These are phyloP conservation scores for Fusarium phyllophilum DNA, from an alignment of 2,329 filamentous ascomycete species.

Conservation along the genomic window DNA sequence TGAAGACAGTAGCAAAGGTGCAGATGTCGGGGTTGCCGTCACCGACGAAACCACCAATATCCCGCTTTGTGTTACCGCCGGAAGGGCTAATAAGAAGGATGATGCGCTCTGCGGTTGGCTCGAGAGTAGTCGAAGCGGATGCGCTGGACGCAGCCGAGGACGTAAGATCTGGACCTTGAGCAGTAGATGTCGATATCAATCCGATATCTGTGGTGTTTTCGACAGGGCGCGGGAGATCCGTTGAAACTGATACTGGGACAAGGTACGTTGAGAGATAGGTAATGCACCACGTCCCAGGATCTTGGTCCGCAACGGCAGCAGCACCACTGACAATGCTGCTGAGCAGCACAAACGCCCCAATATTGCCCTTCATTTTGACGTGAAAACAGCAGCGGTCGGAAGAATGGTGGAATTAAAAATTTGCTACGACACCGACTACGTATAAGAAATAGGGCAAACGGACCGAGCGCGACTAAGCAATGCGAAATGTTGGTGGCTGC, in stretches of 20 bases:
- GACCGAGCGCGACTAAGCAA: not conserved
- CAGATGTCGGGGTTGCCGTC: not conserved
- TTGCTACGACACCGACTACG: too few species aligned
- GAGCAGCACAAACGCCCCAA: not conserved
- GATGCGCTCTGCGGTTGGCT: not conserved
- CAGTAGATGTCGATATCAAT: not conserved
- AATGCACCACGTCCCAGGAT: not conserved
- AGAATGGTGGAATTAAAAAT: accelerated
- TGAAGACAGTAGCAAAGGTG: not conserved
- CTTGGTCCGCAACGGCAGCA: not conserved
- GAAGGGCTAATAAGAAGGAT: not conserved
- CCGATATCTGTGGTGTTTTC: not conserved
- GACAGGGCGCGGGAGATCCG: not conserved
- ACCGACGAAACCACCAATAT: not conserved
- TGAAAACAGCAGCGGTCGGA: not conserved
- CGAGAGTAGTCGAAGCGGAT: not conserved
- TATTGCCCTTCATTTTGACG: not conserved
- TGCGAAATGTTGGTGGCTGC: not conserved
- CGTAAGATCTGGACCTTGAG: not conserved
- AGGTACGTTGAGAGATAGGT: not conserved
- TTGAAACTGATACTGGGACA: not conserved
- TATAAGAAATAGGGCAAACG: not conserved
- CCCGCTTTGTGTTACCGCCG: not conserved
- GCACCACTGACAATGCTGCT: not conserved
- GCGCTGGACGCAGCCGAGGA: not conserved